These are phyloP conservation scores for Luffa aegyptiaca DNA, from an alignment of 306 rosid species.

Conservation along the genomic window DNA sequence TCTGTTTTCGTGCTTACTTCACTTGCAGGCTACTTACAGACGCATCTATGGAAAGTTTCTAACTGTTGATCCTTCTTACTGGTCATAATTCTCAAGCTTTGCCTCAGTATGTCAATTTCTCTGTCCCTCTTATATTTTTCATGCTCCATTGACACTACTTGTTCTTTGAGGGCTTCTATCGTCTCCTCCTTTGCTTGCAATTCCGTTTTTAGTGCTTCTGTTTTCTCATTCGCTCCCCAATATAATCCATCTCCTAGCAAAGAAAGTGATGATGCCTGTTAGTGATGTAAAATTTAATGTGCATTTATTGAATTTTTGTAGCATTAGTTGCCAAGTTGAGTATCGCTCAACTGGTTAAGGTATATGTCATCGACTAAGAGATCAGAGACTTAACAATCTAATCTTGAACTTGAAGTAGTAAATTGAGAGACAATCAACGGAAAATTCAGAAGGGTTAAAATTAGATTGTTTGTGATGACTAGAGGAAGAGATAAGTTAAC, in stretches of 20 bases:
- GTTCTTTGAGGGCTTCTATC: constrained; percentile 29
- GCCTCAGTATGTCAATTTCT: constrained; percentile 81
- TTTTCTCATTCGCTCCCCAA: constrained; percentile 65
- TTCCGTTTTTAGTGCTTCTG: constrained; percentile 51
- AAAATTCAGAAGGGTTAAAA: background rate
- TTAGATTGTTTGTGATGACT: background rate
- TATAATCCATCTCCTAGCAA: constrained; percentile 40
- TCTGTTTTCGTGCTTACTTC: background rate
- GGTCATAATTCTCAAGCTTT: constrained; percentile 73
- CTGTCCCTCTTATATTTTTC: constrained; percentile 48
- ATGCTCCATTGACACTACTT: constrained; percentile 40
- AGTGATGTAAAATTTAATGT: background rate
- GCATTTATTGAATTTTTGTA: background rate
- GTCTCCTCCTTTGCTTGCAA: constrained; percentile 57
- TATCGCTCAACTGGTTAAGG: background rate
- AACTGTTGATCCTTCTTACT: constrained; percentile 28
- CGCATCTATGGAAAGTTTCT: constrained; percentile 26
- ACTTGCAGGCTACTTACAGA: constrained; percentile 11
- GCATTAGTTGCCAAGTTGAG: background rate
- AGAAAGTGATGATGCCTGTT: background rate
- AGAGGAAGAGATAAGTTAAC: background rate
- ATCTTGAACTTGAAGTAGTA: background rate
- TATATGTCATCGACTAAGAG: background rate
- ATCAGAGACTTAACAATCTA: background rate
- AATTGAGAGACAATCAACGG: background rate